These are phyloP conservation scores for Penicillium dipodomyicola DNA, from an alignment of 495 filamentous ascomycete genomes.

Conservation along the genomic window DNA sequence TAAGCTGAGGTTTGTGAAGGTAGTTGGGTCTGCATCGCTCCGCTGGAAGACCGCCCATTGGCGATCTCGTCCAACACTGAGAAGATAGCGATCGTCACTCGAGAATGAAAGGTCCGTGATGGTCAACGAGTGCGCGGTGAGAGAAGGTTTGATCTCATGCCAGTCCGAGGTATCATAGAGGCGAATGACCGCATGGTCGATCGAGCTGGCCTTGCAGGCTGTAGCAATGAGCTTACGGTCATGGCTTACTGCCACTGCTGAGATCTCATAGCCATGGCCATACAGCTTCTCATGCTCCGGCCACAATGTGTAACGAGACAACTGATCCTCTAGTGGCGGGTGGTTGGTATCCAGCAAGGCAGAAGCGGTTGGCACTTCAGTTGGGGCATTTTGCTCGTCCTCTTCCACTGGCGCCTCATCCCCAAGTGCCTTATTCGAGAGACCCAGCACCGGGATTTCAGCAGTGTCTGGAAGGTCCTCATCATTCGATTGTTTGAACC, in stretches of 20 bases:
- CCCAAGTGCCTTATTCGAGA: slow-evolving; percentile 91
- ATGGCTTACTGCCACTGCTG: slow-evolving; percentile 76
- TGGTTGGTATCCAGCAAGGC: slow-evolving; percentile 49
- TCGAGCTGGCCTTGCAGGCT: slow-evolving; percentile 87
- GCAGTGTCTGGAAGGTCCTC: slow-evolving; percentile 75
- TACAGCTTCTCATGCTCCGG: slow-evolving; percentile 96
- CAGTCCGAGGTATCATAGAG: slow-evolving; percentile 82
- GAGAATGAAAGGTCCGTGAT: slow-evolving; percentile 79
- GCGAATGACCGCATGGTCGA: slow-evolving; percentile 92
- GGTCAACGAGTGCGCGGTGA: slow-evolving; percentile 79
- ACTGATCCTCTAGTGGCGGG: slow-evolving; percentile 85
- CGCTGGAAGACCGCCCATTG: slow-evolving; percentile 81
- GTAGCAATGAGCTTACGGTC: slow-evolving; percentile 77
- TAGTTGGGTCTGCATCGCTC: slow-evolving; percentile 32
- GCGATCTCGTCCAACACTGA: slow-evolving; percentile 88
- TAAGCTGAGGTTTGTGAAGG: slow-evolving; percentile 54
- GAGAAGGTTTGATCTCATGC: slow-evolving; percentile 81
- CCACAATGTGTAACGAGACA: slow-evolving; percentile 90
- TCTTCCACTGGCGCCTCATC: slow-evolving; percentile 48
- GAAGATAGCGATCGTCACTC: slow-evolving; percentile 63
- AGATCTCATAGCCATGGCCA: slow-evolving; percentile 98
- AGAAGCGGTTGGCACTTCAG: slow-evolving; percentile 24
- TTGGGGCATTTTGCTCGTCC: slow-evolving; percentile 33
- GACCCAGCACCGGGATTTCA: slow-evolving; percentile 87
- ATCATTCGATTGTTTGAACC: slow-evolving; percentile 45